Conservation (phyloP, 495 filamentous ascomycete genomes). For the Letharia columbiana region DNA sequence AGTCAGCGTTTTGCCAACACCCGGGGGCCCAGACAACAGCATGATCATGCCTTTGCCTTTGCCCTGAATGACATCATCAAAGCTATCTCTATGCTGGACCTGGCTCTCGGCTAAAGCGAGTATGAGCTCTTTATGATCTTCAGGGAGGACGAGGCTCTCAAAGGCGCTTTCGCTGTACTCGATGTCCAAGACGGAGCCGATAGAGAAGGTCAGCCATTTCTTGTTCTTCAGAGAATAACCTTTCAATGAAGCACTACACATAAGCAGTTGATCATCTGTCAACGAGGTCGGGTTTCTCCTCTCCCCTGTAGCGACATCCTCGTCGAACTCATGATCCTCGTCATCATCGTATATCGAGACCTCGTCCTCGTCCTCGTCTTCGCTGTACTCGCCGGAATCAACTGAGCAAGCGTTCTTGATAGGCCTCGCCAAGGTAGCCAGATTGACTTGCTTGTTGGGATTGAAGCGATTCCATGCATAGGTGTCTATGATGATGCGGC, state of each 20-base stretch:
- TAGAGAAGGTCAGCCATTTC: conserved; percentile 38
- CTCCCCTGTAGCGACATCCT: not conserved
- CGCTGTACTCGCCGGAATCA: conserved; percentile 1
- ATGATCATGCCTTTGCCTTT: conserved; percentile 29
- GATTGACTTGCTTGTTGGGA: conserved; percentile 36
- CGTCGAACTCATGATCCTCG: not conserved
- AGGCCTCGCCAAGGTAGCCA: conserved; percentile 52
- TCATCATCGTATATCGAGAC: not conserved
- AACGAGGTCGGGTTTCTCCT: not conserved
- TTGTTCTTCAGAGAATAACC: conserved; percentile 41
- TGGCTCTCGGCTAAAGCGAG: conserved; percentile 46
- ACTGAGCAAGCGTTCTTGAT: conserved; percentile 36
- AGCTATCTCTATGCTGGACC: conserved; percentile 33
- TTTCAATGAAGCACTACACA: conserved; percentile 26
- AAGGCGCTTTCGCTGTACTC: conserved; percentile 37
- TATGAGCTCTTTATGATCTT: conserved; percentile 40
- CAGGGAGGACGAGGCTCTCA: conserved; percentile 37
- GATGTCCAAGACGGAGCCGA: conserved; percentile 35
- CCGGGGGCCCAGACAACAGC: conserved; percentile 37
- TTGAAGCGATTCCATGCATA: conserved; percentile 27
- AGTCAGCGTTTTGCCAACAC: conserved; percentile 39
- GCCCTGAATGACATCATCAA: conserved; percentile 50
- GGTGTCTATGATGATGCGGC: conserved; percentile 48
- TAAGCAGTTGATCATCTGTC: conserved; percentile 14
- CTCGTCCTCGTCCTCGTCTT: not conserved